Evolutionary conservation across 148 eudicot genomes (phyloP).

Genomic region (Rhododendron henanense): DNA sequence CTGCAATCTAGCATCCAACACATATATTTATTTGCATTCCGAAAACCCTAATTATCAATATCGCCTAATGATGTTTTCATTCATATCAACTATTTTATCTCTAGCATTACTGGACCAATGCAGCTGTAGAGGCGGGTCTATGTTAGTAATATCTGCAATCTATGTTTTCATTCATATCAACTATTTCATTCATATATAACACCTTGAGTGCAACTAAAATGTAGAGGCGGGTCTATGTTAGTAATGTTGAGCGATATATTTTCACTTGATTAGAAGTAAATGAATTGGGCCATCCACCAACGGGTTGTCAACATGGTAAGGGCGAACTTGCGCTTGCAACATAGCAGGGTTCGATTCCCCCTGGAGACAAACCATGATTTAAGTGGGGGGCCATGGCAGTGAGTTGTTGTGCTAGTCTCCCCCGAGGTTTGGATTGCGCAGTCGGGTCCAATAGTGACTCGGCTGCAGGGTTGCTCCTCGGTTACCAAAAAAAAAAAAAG

Average conservation of each 20-base stretch:
- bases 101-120: not conserved
- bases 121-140: not conserved
- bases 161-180: not conserved
- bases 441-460: no score
- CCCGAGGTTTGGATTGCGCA: no score
- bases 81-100: not conserved
- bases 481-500: no score
- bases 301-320: no score
- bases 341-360: no score
- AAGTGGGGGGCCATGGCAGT: no score
- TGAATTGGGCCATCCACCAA: not conserved
- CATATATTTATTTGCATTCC: not conserved
- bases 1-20: not conserved
- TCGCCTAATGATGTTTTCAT: not conserved
- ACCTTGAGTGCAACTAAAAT: not conserved
- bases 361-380: no score
- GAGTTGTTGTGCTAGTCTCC: no score
- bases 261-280: not conserved
- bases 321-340: no score
- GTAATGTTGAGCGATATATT: not conserved
- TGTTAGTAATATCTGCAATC: not conserved
- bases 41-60: not conserved
- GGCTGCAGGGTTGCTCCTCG: no score
- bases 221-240: not conserved
- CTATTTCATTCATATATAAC: not conserved